phyloP scores from a whole-genome alignment of 108 stramenopile genomes.

The Cyclotella choctawhatcheeana region DNA sequence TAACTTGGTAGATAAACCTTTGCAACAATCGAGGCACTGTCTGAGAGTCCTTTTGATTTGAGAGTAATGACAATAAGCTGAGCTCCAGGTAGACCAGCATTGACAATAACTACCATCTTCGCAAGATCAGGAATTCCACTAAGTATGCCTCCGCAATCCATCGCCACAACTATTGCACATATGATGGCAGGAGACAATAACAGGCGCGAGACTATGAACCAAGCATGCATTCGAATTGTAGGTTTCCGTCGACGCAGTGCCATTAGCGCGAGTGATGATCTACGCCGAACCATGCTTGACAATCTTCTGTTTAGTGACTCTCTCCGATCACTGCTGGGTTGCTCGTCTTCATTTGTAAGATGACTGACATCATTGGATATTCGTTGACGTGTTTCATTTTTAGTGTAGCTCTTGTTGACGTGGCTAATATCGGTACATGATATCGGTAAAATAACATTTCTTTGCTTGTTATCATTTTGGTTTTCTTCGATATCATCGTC shows the following conservation, averaged over 20 bases:
- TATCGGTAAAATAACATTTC: not conserved
- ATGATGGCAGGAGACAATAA: slow-evolving; percentile 65
- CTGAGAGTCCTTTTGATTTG: slow-evolving; percentile 60
- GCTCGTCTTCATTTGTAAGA: not conserved
- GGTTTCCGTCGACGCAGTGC: slow-evolving; percentile 34
- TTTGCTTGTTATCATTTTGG: slow-evolving; percentile 5
- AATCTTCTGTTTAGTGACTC: slow-evolving; percentile 20
- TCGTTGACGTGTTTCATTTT: slow-evolving; percentile 27
- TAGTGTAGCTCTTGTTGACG: not conserved
- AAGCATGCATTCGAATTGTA: slow-evolving; percentile 55
- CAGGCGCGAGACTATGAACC: slow-evolving; percentile 68
- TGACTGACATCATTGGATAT: not conserved
- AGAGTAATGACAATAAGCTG: slow-evolving; percentile 66
- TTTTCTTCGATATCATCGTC: slow-evolving; percentile 13
- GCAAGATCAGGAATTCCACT: slow-evolving; percentile 56
- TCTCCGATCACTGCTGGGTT: slow-evolving; percentile 3
- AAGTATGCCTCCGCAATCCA: slow-evolving; percentile 64
- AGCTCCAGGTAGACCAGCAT: slow-evolving; percentile 69
- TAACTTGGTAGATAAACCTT: slow-evolving; percentile 71
- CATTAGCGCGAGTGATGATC: slow-evolving; percentile 34
- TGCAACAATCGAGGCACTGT: slow-evolving; percentile 66
- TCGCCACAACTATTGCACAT: slow-evolving; percentile 51
- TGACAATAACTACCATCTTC: slow-evolving; percentile 71
- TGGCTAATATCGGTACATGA: not conserved
- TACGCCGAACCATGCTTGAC: slow-evolving; percentile 23